Evolutionary conservation across 2,329 filamentous ascomycete species (phyloP), one percentile per base, ranked within the genome.

Genomic region (Ophiostoma australiae): DNA sequence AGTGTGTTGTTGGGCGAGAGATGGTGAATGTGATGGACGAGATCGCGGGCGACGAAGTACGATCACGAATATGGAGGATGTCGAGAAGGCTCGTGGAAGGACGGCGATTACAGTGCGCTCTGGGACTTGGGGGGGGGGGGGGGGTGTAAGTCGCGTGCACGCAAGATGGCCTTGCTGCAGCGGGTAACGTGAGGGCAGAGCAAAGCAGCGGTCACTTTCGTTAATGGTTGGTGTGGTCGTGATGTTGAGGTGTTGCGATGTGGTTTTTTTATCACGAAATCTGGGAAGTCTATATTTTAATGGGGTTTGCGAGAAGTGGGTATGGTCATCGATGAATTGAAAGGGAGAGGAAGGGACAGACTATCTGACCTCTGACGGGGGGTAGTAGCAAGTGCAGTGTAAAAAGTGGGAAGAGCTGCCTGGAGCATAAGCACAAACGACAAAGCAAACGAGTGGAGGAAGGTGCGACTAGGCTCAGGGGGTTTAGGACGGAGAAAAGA

Each of bases 211-310:
- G 72, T 74, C 73, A 67, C 71, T 70, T 71, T 73, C 55, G 70
- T 68, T 71, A 69, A 68, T 39, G 72, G 70, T 70, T 61, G 71
- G 69, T 70, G 69, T 44, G 41, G 70, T 69, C 68, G 65, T 35
- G 58, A 63, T 69, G 68, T 66, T 69, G 37, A 41, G 69, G 68
- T 39, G 71, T 70, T 48, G 44, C 44, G 44, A 48, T 48, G 44
- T 48, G 69, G 39, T 66, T 70, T 67, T 31, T 70, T 70, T 61
- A 72, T 67, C 55, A 71, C 63, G 66, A 69, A 70, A 72, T 70
- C 68, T 72, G 70, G 69, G 70, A 69, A 72, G 69, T 52, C 70
- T 72, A 71, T 73, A 72, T 74, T 71, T 74, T 73, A 72, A 74
- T 74, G 70, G 73, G 69, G 73, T 74, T 52, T 69, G 70, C 66